A percentile compares a stretch with the other conserved stretches of the same genome.
These are phyloP conservation scores for Wickerhamiella bombiphila DNA, from an alignment of 805 yeast genomes.

Conservation along the genomic window DNA sequence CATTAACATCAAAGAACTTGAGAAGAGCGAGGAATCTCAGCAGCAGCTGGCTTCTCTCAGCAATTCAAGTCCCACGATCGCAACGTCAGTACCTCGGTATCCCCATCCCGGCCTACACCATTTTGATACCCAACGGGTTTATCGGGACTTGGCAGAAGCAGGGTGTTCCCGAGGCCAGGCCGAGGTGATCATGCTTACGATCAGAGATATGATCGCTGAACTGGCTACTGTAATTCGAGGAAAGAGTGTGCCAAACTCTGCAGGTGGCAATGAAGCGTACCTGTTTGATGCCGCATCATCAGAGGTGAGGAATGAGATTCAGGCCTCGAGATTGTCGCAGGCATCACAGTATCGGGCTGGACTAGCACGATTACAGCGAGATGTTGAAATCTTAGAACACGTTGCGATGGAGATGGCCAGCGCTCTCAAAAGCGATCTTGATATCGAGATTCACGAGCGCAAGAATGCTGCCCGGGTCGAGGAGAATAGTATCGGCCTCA, in stretches of 20 bases:
- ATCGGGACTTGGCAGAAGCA: slow-evolving; percentile 34
- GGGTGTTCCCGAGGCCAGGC: slow-evolving; percentile 54
- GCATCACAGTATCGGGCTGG: slow-evolving; percentile 51
- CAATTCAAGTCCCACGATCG: background rate
- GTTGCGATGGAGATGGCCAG: slow-evolving; percentile 52
- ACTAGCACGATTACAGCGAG: slow-evolving; percentile 55
- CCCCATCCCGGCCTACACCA: slow-evolving; percentile 13
- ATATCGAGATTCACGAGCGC: slow-evolving; percentile 74
- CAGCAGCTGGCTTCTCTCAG: background rate
- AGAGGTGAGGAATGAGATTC: slow-evolving; percentile 67
- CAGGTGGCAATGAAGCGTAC: slow-evolving; percentile 75
- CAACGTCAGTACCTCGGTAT: background rate
- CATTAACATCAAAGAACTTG: background rate
- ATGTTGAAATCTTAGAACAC: slow-evolving; percentile 58
- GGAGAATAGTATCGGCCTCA: slow-evolving; percentile 50
- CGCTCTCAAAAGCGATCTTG: slow-evolving; percentile 56
- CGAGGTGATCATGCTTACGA: slow-evolving; percentile 36
- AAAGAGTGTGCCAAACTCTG: slow-evolving; percentile 34
- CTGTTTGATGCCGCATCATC: slow-evolving; percentile 85
- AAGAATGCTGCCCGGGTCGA: slow-evolving; percentile 69
- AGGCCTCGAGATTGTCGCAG: slow-evolving; percentile 54
- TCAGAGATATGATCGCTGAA: slow-evolving; percentile 25
- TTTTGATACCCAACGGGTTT: slow-evolving; percentile 53
- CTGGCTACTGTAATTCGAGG: slow-evolving; percentile 24
- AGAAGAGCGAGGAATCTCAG: background rate